Evolutionary conservation across 2,329 filamentous ascomycete species (phyloP), one percentile per base, ranked within the genome.

Genomic region (Leptographium wingfieldii): DNA sequence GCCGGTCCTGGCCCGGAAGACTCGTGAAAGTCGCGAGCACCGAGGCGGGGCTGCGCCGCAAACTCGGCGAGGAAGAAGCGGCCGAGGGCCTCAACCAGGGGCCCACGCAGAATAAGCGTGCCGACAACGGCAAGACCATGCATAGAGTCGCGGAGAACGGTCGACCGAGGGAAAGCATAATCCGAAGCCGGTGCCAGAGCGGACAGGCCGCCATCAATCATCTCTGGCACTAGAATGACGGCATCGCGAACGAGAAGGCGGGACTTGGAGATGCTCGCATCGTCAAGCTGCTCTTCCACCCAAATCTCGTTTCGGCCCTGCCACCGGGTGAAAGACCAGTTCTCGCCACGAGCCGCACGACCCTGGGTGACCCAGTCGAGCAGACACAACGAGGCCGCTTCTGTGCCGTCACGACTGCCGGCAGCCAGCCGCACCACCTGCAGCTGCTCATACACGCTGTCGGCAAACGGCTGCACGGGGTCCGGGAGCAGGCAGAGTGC

Each of bases 321-420:
- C 84, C 94, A 97, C 63, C 80, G 80, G 60, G 80, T 76, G 62
- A 96, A 85, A 66, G 85, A 86, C 94, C 94, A 99, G 64, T 90
- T 80, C 73, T 99, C 94, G 29, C 91, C 92, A 55, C 88, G 82
- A 5, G 94, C 92, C 5, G 80, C 83, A 22, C 94, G 83, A 9
- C 94, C 94, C 68, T 92, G 88, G 2, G 86, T 95, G 7, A 97
- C 91, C 94, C 94, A 99, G 72, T 99, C 94, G 54, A 96, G 76
- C 2, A 95, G 79, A 69, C 91, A 95, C 16, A 97, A 73, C 49
- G 86, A 84, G 2, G 64, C 49, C 1, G 11, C n/a, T 7, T 5
- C 22, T 2, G 22, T 14, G 14, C 27, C 51, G 5, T 35, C 66
- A 77, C 82, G 43, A 7, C 19, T 6, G 68, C 72, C 10, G 75